These are phyloP conservation scores for Alternaria incomplexa DNA, from an alignment of 2,329 filamentous ascomycete genomes.

Conservation along the genomic window DNA sequence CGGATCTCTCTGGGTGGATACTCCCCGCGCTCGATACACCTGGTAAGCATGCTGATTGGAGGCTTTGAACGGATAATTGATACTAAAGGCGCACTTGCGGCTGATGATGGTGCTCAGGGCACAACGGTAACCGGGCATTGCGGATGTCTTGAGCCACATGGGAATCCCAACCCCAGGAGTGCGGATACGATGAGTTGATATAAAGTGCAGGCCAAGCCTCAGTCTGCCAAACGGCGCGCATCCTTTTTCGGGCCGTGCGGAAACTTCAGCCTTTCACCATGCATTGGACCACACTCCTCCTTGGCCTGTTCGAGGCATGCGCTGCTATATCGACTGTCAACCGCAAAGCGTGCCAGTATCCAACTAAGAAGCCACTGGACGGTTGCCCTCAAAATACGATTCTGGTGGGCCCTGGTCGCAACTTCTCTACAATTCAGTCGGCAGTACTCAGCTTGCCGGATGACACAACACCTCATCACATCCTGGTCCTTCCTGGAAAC, in stretches of 20 bases:
- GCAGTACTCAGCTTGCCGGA: slow-evolving; percentile 56
- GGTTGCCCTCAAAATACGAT: slow-evolving; percentile 48
- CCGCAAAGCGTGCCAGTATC: slow-evolving; percentile 45
- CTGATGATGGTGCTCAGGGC: neutral
- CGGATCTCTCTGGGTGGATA: slow-evolving; percentile 6
- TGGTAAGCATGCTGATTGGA: slow-evolving; percentile 4
- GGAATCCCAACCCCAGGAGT: neutral
- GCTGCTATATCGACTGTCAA: slow-evolving; percentile 21
- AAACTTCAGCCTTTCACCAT: slow-evolving; percentile 6
- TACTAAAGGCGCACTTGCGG: neutral
- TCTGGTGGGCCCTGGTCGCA: slow-evolving; percentile 32
- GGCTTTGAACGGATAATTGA: neutral
- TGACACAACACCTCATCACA: slow-evolving; percentile 57
- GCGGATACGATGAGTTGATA: neutral
- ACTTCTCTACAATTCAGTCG: slow-evolving; percentile 53
- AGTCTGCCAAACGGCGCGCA: neutral
- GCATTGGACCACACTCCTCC: slow-evolving; percentile 12
- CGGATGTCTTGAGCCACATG: neutral
- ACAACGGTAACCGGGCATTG: neutral
- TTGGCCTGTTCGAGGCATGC: slow-evolving; percentile 20
- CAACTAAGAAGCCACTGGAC: slow-evolving; percentile 44
- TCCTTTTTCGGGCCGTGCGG: neutral
- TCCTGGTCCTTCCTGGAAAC: slow-evolving; percentile 65
- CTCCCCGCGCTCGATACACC: slow-evolving; percentile 19
- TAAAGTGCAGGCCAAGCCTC: slow-evolving; percentile 1